Percentiles rank a stretch among this genome's conserved stretches.
Evolutionary conservation across 2,329 filamentous ascomycete species (phyloP).

Genomic region (Dactylellina sp.): DNA sequence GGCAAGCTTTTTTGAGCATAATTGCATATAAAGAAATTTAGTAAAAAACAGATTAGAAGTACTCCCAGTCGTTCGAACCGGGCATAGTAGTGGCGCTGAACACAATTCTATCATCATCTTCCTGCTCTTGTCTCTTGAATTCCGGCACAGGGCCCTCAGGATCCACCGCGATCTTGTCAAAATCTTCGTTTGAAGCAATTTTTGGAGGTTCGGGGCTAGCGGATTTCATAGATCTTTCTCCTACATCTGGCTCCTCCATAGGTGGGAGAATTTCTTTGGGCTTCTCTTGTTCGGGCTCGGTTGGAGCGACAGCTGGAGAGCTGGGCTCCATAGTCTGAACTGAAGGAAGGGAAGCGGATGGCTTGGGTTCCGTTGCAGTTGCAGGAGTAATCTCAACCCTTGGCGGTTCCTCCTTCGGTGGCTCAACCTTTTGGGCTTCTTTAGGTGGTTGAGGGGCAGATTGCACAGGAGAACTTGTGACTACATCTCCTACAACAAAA

Average conservation of each 20-base stretch:
- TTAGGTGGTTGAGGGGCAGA: conserved; percentile 6
- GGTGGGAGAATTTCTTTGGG: not conserved
- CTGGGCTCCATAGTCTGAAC: not conserved
- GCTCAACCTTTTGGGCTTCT: conserved; percentile 15
- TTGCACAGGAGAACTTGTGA: conserved; percentile 16
- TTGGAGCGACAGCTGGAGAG: conserved; percentile 1
- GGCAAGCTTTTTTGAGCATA: conserved; percentile 30
- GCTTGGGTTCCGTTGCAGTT: conserved; percentile 34
- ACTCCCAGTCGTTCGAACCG: conserved; percentile 49
- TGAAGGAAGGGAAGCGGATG: conserved; percentile 5
- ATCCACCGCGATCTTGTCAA: conserved; percentile 51
- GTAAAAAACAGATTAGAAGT: conserved; percentile 40
- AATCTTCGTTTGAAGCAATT: conserved; percentile 33
- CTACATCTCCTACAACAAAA: conserved; percentile 30
- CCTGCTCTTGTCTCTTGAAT: conserved; percentile 4
- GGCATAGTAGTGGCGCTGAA: conserved; percentile 49
- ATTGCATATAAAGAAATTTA: conserved; percentile 15
- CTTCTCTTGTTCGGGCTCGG: conserved; percentile 8
- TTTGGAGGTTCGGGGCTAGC: conserved; percentile 28
- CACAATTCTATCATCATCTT: conserved; percentile 52
- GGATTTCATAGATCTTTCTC: conserved; percentile 28
- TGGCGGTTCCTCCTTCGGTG: conserved; percentile 33
- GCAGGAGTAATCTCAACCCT: conserved; percentile 52
- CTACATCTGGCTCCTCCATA: conserved; percentile 20
- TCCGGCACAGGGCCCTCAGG: conserved; percentile 53